These are phyloP conservation scores for Yarrowia divulgata DNA, from an alignment of 805 yeast species.

Conservation along the genomic window DNA sequence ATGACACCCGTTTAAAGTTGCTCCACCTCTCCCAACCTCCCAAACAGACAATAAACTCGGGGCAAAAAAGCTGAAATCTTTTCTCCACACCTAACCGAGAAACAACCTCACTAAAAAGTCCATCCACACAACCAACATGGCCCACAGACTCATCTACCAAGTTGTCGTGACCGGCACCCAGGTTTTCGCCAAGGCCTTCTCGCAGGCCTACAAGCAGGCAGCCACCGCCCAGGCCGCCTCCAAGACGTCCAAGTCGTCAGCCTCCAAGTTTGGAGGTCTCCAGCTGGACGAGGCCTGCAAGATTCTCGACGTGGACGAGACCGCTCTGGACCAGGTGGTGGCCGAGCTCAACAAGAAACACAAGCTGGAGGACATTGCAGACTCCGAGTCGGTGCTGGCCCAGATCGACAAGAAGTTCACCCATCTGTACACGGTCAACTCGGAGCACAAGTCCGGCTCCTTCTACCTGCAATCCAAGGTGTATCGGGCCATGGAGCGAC, in stretches of 20 bases:
- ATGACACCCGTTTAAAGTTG: constrained; percentile 1
- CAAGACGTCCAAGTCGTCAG: constrained; percentile 56
- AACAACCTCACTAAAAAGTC: no score
- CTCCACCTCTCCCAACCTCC: background rate
- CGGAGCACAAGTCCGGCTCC: constrained; percentile 95
- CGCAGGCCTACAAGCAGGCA: constrained; percentile 97
- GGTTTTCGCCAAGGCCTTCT: constrained; percentile 93
- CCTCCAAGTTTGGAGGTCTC: constrained; percentile 70
- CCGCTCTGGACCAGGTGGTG: constrained; percentile 49
- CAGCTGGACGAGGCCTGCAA: constrained; percentile 89
- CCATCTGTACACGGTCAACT: constrained; percentile 84
- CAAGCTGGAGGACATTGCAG: constrained; percentile 36
- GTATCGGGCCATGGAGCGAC: constrained; percentile 90
- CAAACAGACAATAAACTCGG: constrained; percentile 11
- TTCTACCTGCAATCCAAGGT: constrained; percentile 93
- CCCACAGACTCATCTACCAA: constrained; percentile 88
- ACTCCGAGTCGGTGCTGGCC: constrained; percentile 52
- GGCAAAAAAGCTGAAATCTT: constrained; percentile 10
- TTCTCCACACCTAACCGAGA: constrained; percentile 23
- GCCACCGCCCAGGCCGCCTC: constrained; percentile 84
- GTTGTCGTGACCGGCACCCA: constrained; percentile 93
- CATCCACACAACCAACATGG: constrained; percentile 54
- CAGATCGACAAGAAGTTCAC: constrained; percentile 72
- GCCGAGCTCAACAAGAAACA: constrained; percentile 32
- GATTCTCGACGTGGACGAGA: constrained; percentile 78